Conservation (phyloP, 805 yeast species). For the Saccharomycopsis microspora region DNA sequence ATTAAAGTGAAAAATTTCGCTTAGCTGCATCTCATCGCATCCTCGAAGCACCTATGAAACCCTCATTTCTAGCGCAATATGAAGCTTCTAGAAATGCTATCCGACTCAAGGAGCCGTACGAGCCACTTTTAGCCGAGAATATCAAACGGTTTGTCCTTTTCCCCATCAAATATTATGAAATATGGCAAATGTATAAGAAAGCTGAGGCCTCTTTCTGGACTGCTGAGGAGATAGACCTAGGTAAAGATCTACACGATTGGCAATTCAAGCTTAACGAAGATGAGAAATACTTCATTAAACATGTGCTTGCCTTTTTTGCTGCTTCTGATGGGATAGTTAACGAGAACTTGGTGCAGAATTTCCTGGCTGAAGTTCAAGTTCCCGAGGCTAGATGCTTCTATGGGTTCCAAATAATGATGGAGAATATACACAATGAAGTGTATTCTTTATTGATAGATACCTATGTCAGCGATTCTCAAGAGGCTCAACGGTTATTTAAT, state of each 20-base stretch:
- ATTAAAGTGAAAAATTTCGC: too few relatives aligned
- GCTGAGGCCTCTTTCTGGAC: conserved; percentile 99
- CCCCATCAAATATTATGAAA: conserved; percentile 94
- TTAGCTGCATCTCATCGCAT: too few relatives aligned
- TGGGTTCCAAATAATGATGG: conserved; percentile 99
- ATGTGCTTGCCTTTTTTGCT: conserved; percentile 94
- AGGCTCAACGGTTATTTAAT: conserved; percentile 78
- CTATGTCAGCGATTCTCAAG: conserved; percentile 90
- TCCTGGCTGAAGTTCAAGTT: conserved; percentile 90
- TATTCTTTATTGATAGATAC: conserved; percentile 90
- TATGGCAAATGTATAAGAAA: conserved; percentile 97
- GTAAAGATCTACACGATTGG: conserved; percentile 91
- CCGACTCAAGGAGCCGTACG: conserved; percentile 69
- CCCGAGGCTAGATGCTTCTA: conserved; percentile 98
- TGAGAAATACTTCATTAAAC: conserved; percentile 83
- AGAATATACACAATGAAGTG: conserved; percentile 95
- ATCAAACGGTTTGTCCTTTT: conserved; percentile 80
- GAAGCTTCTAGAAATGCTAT: conserved; percentile 41
- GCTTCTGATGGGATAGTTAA: conserved; percentile 98
- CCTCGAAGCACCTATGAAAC: too few relatives aligned
- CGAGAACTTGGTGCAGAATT: conserved; percentile 94
- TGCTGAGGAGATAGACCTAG: conserved; percentile 94
- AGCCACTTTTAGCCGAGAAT: conserved; percentile 81
- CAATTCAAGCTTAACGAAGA: conserved; percentile 75
- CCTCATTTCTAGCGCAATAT: too few relatives aligned